These are phyloP conservation scores for Glycine latifolia DNA, from an alignment of 306 rosid genomes.

Conservation along the genomic window DNA sequence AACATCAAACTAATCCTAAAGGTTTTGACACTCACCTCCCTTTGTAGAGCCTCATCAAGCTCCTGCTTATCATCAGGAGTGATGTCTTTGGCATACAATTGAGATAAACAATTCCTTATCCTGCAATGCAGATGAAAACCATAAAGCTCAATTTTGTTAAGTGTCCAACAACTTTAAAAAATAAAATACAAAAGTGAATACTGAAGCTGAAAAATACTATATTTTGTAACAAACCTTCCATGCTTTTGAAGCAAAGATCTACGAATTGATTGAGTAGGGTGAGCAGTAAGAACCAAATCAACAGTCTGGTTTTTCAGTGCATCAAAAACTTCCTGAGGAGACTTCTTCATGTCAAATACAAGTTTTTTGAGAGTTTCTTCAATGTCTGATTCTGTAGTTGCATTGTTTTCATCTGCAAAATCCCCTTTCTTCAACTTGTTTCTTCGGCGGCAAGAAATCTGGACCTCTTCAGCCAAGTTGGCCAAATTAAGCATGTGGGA, in stretches of 20 bases:
- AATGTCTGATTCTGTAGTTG: slow-evolving; percentile 94
- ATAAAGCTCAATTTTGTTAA: slow-evolving; percentile 4
- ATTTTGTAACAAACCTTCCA: slow-evolving; percentile 69
- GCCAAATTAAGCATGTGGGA: slow-evolving; percentile 99
- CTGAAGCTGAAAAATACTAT: slow-evolving; percentile 12
- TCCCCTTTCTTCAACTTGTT: slow-evolving; percentile 94
- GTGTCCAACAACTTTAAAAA: neutral
- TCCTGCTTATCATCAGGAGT: slow-evolving; percentile 99
- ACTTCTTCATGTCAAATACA: slow-evolving; percentile 71
- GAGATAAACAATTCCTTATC: slow-evolving; percentile 81
- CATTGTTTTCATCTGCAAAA: slow-evolving; percentile 83
- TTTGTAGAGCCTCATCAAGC: slow-evolving; percentile 94
- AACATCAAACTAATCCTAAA: too few relatives aligned
- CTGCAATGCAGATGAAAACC: slow-evolving; percentile 52
- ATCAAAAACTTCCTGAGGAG: slow-evolving; percentile 97
- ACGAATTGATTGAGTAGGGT: slow-evolving; percentile 97
- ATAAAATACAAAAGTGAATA: neutral
- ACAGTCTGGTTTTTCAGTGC: slow-evolving; percentile 96
- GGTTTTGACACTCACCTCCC: slow-evolving; percentile 73
- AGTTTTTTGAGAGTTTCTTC: slow-evolving; percentile 97
- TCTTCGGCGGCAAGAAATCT: slow-evolving; percentile 86
- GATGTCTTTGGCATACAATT: slow-evolving; percentile 85
- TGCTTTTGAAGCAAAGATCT: slow-evolving; percentile 99
- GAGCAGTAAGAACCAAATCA: slow-evolving; percentile 97
- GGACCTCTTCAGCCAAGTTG: slow-evolving; percentile 99